Evolutionary conservation across 1,284 basidiomycete genomes (phyloP).

Genomic region (Boletus sp.): DNA sequence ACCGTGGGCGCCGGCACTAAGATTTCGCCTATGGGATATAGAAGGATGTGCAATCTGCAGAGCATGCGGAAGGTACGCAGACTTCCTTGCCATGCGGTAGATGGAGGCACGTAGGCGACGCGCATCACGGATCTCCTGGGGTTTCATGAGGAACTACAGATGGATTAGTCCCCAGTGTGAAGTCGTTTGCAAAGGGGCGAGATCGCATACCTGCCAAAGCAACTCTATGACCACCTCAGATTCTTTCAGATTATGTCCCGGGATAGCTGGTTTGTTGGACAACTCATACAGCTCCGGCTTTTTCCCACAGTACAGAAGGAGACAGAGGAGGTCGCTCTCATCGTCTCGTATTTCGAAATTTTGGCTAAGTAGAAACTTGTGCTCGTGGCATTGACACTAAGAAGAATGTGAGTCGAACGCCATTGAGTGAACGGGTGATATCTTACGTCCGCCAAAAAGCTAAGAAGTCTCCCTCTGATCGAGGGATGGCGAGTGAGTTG

Average conservation of each 20-base stretch:
- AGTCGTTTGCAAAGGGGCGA: background rate
- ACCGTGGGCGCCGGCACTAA: constrained; percentile 13
- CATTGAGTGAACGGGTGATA: background rate
- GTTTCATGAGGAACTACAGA: constrained; percentile 16
- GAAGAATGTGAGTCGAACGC: background rate
- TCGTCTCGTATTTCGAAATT: constrained; percentile 14
- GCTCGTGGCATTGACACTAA: constrained; percentile 16
- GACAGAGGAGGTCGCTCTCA: constrained; percentile 17
- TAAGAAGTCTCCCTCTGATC: constrained; percentile 15
- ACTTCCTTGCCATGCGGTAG: constrained; percentile 32
- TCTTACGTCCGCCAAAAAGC: constrained; percentile 14
- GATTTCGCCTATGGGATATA: background rate
- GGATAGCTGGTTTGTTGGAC: background rate
- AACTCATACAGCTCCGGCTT: constrained; percentile 18
- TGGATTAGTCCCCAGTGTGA: background rate
- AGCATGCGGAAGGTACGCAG: constrained; percentile 20
- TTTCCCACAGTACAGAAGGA: constrained; percentile 23
- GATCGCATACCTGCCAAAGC: constrained; percentile 23
- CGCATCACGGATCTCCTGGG: background rate
- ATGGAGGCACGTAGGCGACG: constrained; percentile 21
- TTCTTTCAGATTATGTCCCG: constrained; percentile 2
- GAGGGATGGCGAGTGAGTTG: constrained; percentile 19
- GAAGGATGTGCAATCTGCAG: constrained; percentile 14
- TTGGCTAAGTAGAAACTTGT: constrained; percentile 5
- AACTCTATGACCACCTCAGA: constrained; percentile 23